Percentiles rank a stretch among this genome's conserved stretches.
phyloP scores from a whole-genome alignment of 352 stramenopile species.

The Phytopythium helicoides region DNA sequence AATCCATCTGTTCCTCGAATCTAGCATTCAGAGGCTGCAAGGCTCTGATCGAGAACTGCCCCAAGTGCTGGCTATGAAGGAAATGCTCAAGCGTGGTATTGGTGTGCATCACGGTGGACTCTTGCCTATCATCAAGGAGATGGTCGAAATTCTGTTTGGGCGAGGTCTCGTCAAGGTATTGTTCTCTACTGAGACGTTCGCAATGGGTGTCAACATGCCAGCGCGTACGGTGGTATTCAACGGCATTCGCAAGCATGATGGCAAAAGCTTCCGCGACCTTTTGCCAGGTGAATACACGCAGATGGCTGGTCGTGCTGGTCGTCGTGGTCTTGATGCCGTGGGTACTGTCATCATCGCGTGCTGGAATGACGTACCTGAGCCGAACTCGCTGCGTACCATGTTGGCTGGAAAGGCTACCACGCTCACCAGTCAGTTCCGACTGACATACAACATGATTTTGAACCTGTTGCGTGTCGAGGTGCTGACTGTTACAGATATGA shows the following conservation, averaged over 20 bases:
- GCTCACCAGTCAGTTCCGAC: constrained; percentile 95
- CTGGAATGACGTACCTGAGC: constrained; percentile 97
- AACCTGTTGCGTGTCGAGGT: constrained; percentile 93
- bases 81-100: constrained; percentile 95
- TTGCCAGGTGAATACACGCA: constrained; percentile 91
- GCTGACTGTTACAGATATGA: constrained; percentile 94
- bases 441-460: constrained; percentile 99
- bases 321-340: constrained; percentile 95
- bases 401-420: constrained; percentile 94
- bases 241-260: constrained; percentile 97
- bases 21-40: constrained; percentile 73
- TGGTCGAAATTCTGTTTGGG: constrained; percentile 99
- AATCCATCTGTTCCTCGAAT: constrained; percentile 81
- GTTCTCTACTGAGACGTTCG: constrained; percentile 99
- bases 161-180: constrained; percentile 96
- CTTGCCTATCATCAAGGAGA: constrained; percentile 99
- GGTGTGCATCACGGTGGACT: constrained; percentile 97
- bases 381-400: constrained; percentile 91
- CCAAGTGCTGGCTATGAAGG: constrained; percentile 97
- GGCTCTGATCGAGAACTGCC: constrained; percentile 97
- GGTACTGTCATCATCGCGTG: constrained; percentile 98
- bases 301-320: constrained; percentile 97
- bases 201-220: constrained; percentile 99
- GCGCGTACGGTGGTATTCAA: constrained; percentile 97
- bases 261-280: constrained; percentile 89